Evolutionary conservation across 2,329 filamentous ascomycete genomes (phyloP), one percentile per base, ranked within the genome.

Genomic region (Neoarthrinium moseri): DNA sequence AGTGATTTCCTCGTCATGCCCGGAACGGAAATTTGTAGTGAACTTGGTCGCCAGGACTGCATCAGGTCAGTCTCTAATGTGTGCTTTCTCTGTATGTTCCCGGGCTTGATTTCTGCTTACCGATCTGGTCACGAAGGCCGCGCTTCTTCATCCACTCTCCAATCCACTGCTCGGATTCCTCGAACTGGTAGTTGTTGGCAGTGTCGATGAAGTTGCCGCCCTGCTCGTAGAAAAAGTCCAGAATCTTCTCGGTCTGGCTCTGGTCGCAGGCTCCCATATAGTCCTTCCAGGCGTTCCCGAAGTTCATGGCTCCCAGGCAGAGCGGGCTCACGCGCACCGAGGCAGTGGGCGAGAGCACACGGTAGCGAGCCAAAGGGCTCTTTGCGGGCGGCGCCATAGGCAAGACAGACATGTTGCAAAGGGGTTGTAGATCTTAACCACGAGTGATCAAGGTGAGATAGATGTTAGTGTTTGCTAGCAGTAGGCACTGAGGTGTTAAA

Each of bases 161-260:
- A 46, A 89, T 69, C 79, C 84, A 85, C 43, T 57, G 63, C 63
- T 89, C 85, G 1, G 79, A 80, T 61, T 87, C 74, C 49, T 71
- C 72, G 45, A 72, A 67, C 54, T 86, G 84, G 65, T 89, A 89
- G 62, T 83, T 84, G 67, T 82, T 86, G 48, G 83, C 58, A 0
- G 83, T 87, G 61, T 89, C 86, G 57, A 89, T 83, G 63, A 89
- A 89, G 66, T 89, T 89, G 20, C 86, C 86, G 47, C 77, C 63
- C 36, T 82, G 74, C 5, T 76, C 73, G 48, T 77, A 80, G 65
- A 80, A 89, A 58, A 77, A 80, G 57, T 89, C 84, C 7, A 89
- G 73, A 21, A 89, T 80, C 17, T 72, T 69, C 53, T 87, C 84
- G 2, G 78, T 73, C 2, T 75, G 75, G 40, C 79, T 71, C 59